Conservation (phyloP, 768 basidiomycete genomes). For the Mycena olivaceomarginata region DNA sequence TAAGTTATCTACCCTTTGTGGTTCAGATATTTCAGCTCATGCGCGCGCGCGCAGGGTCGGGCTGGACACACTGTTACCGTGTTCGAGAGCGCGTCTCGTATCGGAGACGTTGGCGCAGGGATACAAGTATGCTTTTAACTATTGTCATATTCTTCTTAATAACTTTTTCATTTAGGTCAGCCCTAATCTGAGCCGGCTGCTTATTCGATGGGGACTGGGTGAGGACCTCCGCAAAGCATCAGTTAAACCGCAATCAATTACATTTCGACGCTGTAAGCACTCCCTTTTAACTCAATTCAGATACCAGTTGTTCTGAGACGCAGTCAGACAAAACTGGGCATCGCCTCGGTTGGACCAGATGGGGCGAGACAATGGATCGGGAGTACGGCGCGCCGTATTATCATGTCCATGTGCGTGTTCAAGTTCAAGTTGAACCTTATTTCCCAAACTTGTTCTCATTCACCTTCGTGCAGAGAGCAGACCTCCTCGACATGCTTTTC, state of each 20-base stretch:
- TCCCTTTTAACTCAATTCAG: not conserved
- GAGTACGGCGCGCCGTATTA: constrained; percentile 58
- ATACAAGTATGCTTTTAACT: constrained; percentile 55
- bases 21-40: too few species aligned
- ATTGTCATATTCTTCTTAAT: not conserved
- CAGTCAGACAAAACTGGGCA: constrained; percentile 56
- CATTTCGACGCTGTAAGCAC: constrained; percentile 64
- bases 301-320: not conserved
- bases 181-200: constrained; percentile 64
- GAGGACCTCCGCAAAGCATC: constrained; percentile 60
- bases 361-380: constrained; percentile 53
- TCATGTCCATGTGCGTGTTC: constrained; percentile 55
- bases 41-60: constrained; percentile 43
- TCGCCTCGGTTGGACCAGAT: constrained; percentile 52
- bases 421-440: not conserved
- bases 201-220: constrained; percentile 71
- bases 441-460: not conserved
- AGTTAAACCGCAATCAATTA: constrained; percentile 63
- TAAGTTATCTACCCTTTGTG: too few species aligned
- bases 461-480: constrained; percentile 63
- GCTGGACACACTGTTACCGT: constrained; percentile 64
- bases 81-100: constrained; percentile 57
- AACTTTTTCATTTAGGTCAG: constrained; percentile 22
- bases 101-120: constrained; percentile 70
- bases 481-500: constrained; percentile 64